Percentiles rank a stretch among this genome's conserved stretches.
Evolutionary conservation across 495 filamentous ascomycete species (phyloP).

Genomic region (Aspergillus nidulans): DNA sequence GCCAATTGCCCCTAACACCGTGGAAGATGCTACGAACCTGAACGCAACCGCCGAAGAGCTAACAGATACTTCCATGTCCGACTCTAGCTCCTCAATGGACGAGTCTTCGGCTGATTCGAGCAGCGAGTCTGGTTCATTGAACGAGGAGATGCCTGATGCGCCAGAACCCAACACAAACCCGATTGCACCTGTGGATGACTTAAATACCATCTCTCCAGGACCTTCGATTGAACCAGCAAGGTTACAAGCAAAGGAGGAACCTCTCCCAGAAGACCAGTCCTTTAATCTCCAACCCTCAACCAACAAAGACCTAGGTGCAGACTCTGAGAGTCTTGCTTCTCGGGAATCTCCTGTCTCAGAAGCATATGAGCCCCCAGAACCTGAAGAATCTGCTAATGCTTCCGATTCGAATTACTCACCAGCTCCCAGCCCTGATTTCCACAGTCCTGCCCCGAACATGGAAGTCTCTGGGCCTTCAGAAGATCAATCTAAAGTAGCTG

Average conservation of each 20-base stretch:
- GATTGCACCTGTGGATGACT: background rate
- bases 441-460: constrained; percentile 19
- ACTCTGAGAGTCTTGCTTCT: constrained; percentile 14
- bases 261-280: constrained; percentile 5
- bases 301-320: constrained; percentile 11
- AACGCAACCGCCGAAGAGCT: background rate
- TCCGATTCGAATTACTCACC: constrained; percentile 34
- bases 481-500: constrained; percentile 18
- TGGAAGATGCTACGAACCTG: background rate
- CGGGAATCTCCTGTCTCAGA: constrained; percentile 42
- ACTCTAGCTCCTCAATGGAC: constrained; percentile 39
- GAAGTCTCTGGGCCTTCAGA: constrained; percentile 16
- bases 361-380: constrained; percentile 58
- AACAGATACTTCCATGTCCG: constrained; percentile 20
- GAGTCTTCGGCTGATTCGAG: constrained; percentile 32
- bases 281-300: constrained; percentile 1
- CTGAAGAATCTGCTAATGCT: constrained; percentile 29
- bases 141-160: constrained; percentile 17
- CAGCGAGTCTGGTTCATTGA: constrained; percentile 16
- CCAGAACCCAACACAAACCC: background rate
- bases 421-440: constrained; percentile 32
- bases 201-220: background rate
- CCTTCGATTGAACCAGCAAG: background rate
- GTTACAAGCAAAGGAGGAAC: background rate
- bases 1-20: background rate